phyloP scores from a whole-genome alignment of 768 basidiomycete genomes.

The Butyriboletus loyo region DNA sequence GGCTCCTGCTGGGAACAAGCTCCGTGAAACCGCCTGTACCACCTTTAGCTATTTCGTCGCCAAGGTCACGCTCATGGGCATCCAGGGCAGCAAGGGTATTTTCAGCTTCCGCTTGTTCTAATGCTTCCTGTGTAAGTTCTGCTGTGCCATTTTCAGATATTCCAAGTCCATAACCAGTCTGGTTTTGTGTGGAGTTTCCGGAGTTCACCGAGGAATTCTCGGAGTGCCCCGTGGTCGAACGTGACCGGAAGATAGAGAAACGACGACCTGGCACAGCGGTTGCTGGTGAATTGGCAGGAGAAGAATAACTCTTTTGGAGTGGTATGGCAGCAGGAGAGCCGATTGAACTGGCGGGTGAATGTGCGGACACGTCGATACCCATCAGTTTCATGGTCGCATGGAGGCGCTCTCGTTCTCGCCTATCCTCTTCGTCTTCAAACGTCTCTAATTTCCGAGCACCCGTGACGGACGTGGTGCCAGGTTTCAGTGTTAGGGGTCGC shows the following conservation, averaged over 20 bases:
- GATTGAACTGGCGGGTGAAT: conserved; percentile 33
- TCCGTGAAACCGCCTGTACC: conserved; percentile 77
- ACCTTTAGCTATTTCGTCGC: conserved; percentile 75
- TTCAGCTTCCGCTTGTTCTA: conserved; percentile 78
- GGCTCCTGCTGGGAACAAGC: conserved; percentile 46
- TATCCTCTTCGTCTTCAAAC: conserved; percentile 90
- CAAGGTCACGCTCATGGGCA: conserved; percentile 68
- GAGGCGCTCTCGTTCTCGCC: conserved; percentile 80
- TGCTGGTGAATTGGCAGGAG: conserved; percentile 32
- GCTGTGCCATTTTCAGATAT: conserved; percentile 28
- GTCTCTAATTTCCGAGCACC: conserved; percentile 80
- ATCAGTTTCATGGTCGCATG: conserved; percentile 91
- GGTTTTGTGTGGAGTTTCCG: conserved; percentile 35
- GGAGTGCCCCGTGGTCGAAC: conserved; percentile 42
- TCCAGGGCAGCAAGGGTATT: conserved; percentile 76
- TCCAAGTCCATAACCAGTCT: conserved; percentile 31
- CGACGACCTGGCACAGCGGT: conserved; percentile 39
- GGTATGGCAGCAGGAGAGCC: conserved; percentile 31
- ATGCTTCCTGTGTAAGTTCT: conserved; percentile 67
- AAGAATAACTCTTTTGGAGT: conserved; percentile 40
- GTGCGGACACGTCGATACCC: conserved; percentile 75
- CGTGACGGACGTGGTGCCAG: conserved; percentile 53
- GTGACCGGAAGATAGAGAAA: conserved; percentile 69
- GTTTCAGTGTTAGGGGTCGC: conserved; percentile 71
- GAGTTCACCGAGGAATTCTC: conserved; percentile 52